Base-by-base conservation (phyloP, 2,329 filamentous ascomycete species). In the Chrysoporthe austroafricana region DNA sequence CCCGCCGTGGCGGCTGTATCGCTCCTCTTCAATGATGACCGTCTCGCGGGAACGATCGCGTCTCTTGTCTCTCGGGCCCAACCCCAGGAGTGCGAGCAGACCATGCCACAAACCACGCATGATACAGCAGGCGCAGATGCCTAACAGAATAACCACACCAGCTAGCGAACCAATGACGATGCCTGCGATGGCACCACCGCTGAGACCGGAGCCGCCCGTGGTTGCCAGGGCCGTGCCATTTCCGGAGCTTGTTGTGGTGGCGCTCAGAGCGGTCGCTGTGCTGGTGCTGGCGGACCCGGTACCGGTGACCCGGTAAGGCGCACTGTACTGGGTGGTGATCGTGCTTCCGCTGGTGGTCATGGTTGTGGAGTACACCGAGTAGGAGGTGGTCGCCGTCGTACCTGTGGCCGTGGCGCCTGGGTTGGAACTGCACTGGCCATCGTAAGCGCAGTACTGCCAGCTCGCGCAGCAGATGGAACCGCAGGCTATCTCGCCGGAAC, bases 71-170 rank as follows among this genome's bases (percentile, higher is more conserved):
- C 82, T 82, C 72, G 81, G 82, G 73, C 87, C 84, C 54, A 88
- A 75, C 43, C 89, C 90, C 71, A 92, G 86, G 72, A 91, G 77
- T 61, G 85, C 86, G 62, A 87, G 77, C 52, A 88, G 73, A 43
- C 82, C 84, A 70, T 87, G 83, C 84, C 88, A 91, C 56, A 90
- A 80, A 16, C 86, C 86, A 71, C 85, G 84, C 68, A 85, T 83
- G 69, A 90, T 88, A 81, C 90, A 92, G 84, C 88, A 94, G 80
- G 92, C 89, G 82, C 90, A 93, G 74, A 94, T 79, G 8, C 92
- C 84, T 4, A 90, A 80, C 32, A 94, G 85, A 2, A 94, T 81
- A 52, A 85, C 78, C 46, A 93, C 82, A 70, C 90, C 91, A 16
- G 85, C 85, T 61, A 94, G 83, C 13, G 88, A 86, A 70, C 91